Conservation (phyloP, 495 filamentous ascomycete genomes). For the Jackrogersella minutella region DNA sequence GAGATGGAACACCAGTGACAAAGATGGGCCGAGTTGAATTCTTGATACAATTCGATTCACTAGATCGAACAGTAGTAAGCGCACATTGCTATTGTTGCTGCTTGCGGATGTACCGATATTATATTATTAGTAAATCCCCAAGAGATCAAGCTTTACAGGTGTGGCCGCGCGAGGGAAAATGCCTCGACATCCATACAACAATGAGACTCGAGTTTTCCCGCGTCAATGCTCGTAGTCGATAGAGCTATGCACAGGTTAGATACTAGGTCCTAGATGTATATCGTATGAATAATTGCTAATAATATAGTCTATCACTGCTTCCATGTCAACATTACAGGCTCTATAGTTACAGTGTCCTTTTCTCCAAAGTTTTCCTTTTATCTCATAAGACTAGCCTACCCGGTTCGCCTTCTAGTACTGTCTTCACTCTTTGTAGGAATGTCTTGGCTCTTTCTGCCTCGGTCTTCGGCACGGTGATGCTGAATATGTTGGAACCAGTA, state of each 20-base stretch:
- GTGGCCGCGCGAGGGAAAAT: no score
- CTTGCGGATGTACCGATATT: no score
- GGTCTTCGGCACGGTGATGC: slow-evolving; percentile 72
- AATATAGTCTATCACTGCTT: slow-evolving; percentile 36
- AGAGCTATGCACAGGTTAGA: background rate
- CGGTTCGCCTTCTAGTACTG: slow-evolving; percentile 81
- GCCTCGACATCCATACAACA: no score
- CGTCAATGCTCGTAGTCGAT: background rate
- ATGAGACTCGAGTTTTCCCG: no score
- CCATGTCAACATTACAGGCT: slow-evolving; percentile 33
- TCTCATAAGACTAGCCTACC: slow-evolving; percentile 73
- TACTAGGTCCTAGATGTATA: background rate
- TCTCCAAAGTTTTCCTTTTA: slow-evolving; percentile 1
- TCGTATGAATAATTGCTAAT: slow-evolving; percentile 23
- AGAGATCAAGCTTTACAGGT: no score
- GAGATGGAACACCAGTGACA: no score
- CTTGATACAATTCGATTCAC: no score
- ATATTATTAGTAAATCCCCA: no score
- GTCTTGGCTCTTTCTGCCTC: slow-evolving; percentile 82
- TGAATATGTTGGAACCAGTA: slow-evolving; percentile 77
- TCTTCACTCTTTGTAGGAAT: slow-evolving; percentile 86
- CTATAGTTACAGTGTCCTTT: slow-evolving; percentile 38
- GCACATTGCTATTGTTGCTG: no score
- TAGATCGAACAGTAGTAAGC: no score
- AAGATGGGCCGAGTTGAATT: no score